Percentiles rank a stretch among this genome's conserved stretches.
Conservation (phyloP, 2,329 filamentous ascomycete genomes). For the Colletotrichum gigasporum region DNA sequence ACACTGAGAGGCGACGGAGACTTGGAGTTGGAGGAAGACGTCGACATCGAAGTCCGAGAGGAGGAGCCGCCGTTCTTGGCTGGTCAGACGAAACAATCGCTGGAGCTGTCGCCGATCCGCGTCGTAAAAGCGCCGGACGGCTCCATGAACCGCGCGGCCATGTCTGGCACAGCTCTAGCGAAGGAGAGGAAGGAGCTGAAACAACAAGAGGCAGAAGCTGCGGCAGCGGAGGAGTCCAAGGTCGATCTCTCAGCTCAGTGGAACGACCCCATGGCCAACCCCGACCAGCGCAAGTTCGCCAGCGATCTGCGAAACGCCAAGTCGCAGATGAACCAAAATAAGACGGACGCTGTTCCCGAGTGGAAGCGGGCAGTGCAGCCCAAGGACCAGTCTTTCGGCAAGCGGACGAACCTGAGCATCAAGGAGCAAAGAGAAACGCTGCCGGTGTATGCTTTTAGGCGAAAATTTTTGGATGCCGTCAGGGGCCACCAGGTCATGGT, state of each 20-base stretch:
- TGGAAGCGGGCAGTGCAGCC: slow-evolving; percentile 89
- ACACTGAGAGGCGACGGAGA: slow-evolving; percentile 86
- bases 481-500: slow-evolving; percentile 90
- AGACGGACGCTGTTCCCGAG: slow-evolving; percentile 80
- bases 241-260: slow-evolving; percentile 90
- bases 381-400: slow-evolving; percentile 84
- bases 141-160: slow-evolving; percentile 96
- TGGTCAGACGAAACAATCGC: slow-evolving; percentile 94
- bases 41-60: slow-evolving; percentile 96
- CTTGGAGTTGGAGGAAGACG: slow-evolving; percentile 93
- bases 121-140: slow-evolving; percentile 98
- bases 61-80: slow-evolving; percentile 96
- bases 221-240: slow-evolving; percentile 76
- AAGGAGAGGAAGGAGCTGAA: slow-evolving; percentile 91
- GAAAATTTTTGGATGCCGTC: slow-evolving; percentile 87
- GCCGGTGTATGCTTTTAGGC: slow-evolving; percentile 89
- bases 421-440: slow-evolving; percentile 92
- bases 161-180: slow-evolving; percentile 88
- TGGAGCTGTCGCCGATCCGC: slow-evolving; percentile 93
- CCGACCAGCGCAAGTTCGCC: slow-evolving; percentile 88
- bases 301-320: slow-evolving; percentile 80
- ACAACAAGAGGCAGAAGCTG: slow-evolving; percentile 86
- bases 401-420: slow-evolving; percentile 89
- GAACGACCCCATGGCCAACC: slow-evolving; percentile 95
- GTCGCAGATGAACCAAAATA: slow-evolving; percentile 55